Percentiles rank a stretch among this genome's conserved stretches.
These are phyloP conservation scores for Metschnikowia colocasiae DNA, from an alignment of 805 yeast genomes.

Conservation along the genomic window DNA sequence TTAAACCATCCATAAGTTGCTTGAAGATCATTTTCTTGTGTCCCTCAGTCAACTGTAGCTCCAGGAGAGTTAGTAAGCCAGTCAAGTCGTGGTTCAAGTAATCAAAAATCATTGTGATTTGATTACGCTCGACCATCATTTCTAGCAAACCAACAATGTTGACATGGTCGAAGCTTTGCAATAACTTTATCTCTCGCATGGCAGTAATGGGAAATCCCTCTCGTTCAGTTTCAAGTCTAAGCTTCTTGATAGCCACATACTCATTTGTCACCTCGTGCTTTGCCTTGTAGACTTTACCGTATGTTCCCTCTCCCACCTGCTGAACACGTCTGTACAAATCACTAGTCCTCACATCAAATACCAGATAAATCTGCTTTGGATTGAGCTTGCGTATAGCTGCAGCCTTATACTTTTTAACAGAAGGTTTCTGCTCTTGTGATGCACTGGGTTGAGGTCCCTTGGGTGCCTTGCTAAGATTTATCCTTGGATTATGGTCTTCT, in stretches of 20 bases:
- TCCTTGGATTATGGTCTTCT: neutral
- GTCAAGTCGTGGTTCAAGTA: constrained; percentile 92
- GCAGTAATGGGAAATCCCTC: constrained; percentile 98
- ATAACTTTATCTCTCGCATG: constrained; percentile 79
- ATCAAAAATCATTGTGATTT: constrained; percentile 86
- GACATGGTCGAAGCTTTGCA: constrained; percentile 78
- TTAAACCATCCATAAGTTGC: constrained; percentile 65
- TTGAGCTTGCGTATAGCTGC: constrained; percentile 16
- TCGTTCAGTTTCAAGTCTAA: constrained; percentile 79
- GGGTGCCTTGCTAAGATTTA: neutral
- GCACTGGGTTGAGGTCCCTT: constrained; percentile 1
- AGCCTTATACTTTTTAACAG: neutral
- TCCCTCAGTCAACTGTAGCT: constrained; percentile 55
- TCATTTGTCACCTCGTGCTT: constrained; percentile 62
- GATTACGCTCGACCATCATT: constrained; percentile 78
- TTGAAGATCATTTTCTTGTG: constrained; percentile 64
- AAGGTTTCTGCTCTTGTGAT: constrained; percentile 1
- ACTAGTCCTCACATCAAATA: constrained; percentile 25
- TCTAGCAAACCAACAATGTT: constrained; percentile 81
- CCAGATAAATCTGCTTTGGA: constrained; percentile 32
- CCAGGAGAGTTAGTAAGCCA: constrained; percentile 78
- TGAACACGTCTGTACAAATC: constrained; percentile 63
- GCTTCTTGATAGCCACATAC: constrained; percentile 79
- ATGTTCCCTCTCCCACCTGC: constrained; percentile 99
- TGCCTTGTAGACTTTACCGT: constrained; percentile 94